Evolutionary conservation across 2,329 filamentous ascomycete genomes (phyloP).

Genomic region (Pyricularia grisea): DNA sequence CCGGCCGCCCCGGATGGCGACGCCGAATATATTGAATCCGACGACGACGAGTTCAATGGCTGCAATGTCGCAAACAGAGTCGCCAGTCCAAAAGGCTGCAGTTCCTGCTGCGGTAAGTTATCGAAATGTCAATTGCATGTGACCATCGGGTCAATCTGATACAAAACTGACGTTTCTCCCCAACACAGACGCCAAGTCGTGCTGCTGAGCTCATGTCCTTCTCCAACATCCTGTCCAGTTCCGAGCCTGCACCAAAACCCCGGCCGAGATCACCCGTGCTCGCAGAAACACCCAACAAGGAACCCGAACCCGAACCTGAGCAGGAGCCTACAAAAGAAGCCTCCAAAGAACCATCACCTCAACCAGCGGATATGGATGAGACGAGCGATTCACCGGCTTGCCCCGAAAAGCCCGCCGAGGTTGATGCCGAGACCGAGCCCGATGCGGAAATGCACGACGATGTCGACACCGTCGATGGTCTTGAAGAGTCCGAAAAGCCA

Average conservation of each 20-base stretch:
- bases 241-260: conserved; percentile 53
- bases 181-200: conserved; percentile 56
- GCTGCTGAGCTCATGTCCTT: conserved; percentile 88
- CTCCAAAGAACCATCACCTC: background rate
- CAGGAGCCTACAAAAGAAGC: conserved; percentile 7
- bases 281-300: conserved; percentile 2
- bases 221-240: conserved; percentile 82
- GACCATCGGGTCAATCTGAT: background rate
- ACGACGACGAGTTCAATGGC: conserved; percentile 24
- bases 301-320: conserved; percentile 16
- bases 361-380: background rate
- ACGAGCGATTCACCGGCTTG: conserved; percentile 2
- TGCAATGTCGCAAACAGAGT: conserved; percentile 27
- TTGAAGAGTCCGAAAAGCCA: conserved; percentile 10
- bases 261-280: conserved; percentile 34
- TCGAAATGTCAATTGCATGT: background rate
- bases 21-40: conserved; percentile 37
- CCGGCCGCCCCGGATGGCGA: conserved; percentile 31
- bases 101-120: conserved; percentile 26
- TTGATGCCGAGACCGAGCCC: background rate
- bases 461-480: conserved; percentile 15
- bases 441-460: conserved; percentile 20
- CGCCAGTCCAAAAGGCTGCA: conserved; percentile 29
- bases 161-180: conserved; percentile 1
- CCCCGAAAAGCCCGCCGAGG: conserved; percentile 10